These are phyloP conservation scores for Suhomyces panamericanus DNA, from an alignment of 1,139 yeast genomes.

Conservation along the genomic window DNA sequence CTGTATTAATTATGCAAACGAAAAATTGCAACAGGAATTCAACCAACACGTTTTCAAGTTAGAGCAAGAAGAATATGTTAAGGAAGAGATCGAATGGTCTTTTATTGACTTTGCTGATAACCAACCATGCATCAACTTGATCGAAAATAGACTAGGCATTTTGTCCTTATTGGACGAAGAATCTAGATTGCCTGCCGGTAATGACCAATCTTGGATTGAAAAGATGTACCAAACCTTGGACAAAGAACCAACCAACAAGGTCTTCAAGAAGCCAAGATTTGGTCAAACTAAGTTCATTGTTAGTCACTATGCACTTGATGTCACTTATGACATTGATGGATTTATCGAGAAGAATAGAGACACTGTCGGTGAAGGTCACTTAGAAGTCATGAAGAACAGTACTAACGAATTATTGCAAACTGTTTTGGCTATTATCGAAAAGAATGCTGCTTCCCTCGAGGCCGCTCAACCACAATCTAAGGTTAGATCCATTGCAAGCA, in stretches of 20 bases:
- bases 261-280: slow-evolving; percentile 91
- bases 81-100: slow-evolving; percentile 95
- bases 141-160: slow-evolving; percentile 88
- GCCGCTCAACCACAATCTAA: slow-evolving; percentile 36
- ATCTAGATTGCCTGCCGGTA: slow-evolving; percentile 90
- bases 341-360: slow-evolving; percentile 96
- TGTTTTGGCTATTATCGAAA: slow-evolving; percentile 66
- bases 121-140: slow-evolving; percentile 93
- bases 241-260: slow-evolving; percentile 73
- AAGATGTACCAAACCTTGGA: slow-evolving; percentile 86
- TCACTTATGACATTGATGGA: slow-evolving; percentile 88
- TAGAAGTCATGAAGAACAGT: slow-evolving; percentile 76
- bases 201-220: slow-evolving; percentile 89
- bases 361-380: slow-evolving; percentile 93
- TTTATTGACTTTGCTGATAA: slow-evolving; percentile 95
- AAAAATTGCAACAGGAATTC: slow-evolving; percentile 95
- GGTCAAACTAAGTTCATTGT: slow-evolving; percentile 91
- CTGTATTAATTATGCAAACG: slow-evolving; percentile 97
- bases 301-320: slow-evolving; percentile 93
- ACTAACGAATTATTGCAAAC: slow-evolving; percentile 63
- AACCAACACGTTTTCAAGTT: slow-evolving; percentile 96
- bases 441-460: slow-evolving; percentile 55
- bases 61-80: slow-evolving; percentile 92
- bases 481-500: slow-evolving; percentile 49
- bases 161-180: slow-evolving; percentile 91